Evolutionary conservation across 1,284 basidiomycete genomes (phyloP).

Genomic region (Austroboletus novae-zelandiae): DNA sequence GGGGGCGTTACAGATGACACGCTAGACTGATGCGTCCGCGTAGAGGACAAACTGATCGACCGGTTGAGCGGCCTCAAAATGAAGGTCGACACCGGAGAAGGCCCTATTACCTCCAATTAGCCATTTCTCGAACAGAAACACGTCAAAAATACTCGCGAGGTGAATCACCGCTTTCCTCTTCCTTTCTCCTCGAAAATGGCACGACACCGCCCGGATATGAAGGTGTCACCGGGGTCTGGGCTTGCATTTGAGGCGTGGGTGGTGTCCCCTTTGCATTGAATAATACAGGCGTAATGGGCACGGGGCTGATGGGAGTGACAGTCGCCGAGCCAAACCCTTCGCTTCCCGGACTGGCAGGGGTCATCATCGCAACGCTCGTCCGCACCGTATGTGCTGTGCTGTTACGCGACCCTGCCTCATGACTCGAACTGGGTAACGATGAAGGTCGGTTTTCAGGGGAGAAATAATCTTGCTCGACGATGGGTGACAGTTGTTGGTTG

Average conservation of each 20-base stretch:
- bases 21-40: slow-evolving; percentile 50
- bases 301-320: slow-evolving; percentile 27
- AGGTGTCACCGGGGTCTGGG: slow-evolving; percentile 27
- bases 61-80: slow-evolving; percentile 34
- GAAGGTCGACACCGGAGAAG: slow-evolving; percentile 35
- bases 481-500: slow-evolving; percentile 50
- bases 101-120: slow-evolving; percentile 22
- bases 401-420: slow-evolving; percentile 22
- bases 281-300: slow-evolving; percentile 29
- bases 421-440: slow-evolving; percentile 32
- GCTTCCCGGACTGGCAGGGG: slow-evolving; percentile 25
- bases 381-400: slow-evolving; percentile 26
- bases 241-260: slow-evolving; percentile 10
- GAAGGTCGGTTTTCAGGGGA: slow-evolving; percentile 42
- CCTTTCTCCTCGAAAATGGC: slow-evolving; percentile 26
- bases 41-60: slow-evolving; percentile 44
- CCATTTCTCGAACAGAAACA: background rate
- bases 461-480: slow-evolving; percentile 53
- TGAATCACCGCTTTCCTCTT: slow-evolving; percentile 31
- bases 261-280: slow-evolving; percentile 15
- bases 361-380: slow-evolving; percentile 24
- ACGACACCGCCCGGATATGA: slow-evolving; percentile 17
- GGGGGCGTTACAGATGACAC: slow-evolving; percentile 40
- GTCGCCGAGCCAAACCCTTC: slow-evolving; percentile 19
- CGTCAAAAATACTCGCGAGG: slow-evolving; percentile 22